Conservation (phyloP, 805 yeast species). For the Kazachstania bromeliacearum region DNA sequence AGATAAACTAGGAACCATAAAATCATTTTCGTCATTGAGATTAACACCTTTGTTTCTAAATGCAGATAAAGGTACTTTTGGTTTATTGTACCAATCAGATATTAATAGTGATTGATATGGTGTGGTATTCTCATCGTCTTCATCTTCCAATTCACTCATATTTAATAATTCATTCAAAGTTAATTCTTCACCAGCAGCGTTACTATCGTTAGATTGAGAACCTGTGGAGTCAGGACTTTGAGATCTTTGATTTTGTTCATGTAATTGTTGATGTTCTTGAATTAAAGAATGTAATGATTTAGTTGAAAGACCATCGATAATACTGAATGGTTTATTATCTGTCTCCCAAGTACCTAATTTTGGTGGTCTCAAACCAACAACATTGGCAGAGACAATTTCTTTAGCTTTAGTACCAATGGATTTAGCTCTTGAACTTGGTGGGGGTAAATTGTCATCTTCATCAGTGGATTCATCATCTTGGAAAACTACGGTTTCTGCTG, state of each 20-base stretch:
- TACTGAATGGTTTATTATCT: constrained; percentile 77
- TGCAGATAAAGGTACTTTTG: constrained; percentile 75
- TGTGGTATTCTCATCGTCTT: constrained; percentile 42
- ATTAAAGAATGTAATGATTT: constrained; percentile 58
- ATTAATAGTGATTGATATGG: constrained; percentile 30
- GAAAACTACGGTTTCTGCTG: constrained; percentile 27
- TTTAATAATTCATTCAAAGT: constrained; percentile 76
- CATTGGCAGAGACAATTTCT: constrained; percentile 82
- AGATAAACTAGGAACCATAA: constrained; percentile 22
- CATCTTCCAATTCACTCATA: constrained; percentile 79
- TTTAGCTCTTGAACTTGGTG: constrained; percentile 44
- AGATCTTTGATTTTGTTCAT: constrained; percentile 17
- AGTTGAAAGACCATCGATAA: constrained; percentile 89
- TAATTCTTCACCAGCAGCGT: constrained; percentile 27
- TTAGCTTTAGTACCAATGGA: constrained; percentile 71
- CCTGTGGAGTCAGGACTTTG: constrained; percentile 15
- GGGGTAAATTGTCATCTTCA: constrained; percentile 79
- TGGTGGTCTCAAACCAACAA: constrained; percentile 83
- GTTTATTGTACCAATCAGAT: constrained; percentile 32
- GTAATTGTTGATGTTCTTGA: constrained; percentile 25
- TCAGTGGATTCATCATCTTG: constrained; percentile 88
- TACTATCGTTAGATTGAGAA: background rate
- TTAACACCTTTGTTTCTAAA: constrained; percentile 70
- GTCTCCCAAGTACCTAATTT: constrained; percentile 88
- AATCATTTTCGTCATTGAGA: constrained; percentile 27